These are phyloP conservation scores for Zymoseptoria crescenta DNA, from an alignment of 2,329 filamentous ascomycete genomes.

Conservation along the genomic window DNA sequence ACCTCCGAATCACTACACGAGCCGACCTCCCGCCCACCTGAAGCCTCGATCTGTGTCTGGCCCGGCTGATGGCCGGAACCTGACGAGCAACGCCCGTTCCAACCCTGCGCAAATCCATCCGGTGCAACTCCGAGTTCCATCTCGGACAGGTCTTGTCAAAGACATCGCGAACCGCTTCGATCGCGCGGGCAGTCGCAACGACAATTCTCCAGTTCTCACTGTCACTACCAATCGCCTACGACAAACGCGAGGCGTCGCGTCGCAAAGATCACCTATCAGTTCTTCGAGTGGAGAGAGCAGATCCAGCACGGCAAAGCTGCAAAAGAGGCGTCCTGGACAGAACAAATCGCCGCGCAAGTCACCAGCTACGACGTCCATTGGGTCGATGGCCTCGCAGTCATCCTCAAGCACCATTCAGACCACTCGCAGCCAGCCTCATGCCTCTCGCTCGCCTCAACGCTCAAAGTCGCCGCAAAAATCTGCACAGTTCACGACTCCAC, in stretches of 20 bases:
- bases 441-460: constrained; percentile 19
- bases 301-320: constrained; percentile 20
- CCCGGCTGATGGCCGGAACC: constrained; percentile 7
- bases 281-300: constrained; percentile 17
- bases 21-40: constrained; percentile 3
- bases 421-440: constrained; percentile 22
- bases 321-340: constrained; percentile 23
- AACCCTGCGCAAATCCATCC: constrained; percentile 10
- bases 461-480: constrained; percentile 15
- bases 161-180: constrained; percentile 76
- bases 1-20: constrained; percentile 2
- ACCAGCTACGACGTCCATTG: constrained; percentile 20
- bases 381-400: constrained; percentile 22
- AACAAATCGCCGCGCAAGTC: constrained; percentile 22
- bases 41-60: constrained; percentile 16
- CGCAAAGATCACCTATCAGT: constrained; percentile 21
- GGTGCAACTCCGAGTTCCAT: constrained; percentile 19
- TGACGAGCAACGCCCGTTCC: constrained; percentile 21
- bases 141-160: constrained; percentile 48
- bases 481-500: constrained; percentile 20
- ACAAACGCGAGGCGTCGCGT: constrained; percentile 17
- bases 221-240: constrained; percentile 18
- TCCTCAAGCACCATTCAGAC: constrained; percentile 19
- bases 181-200: constrained; percentile 33
- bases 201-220: constrained; percentile 11